Percentiles rank a stretch among this genome's conserved stretches.
phyloP scores from a whole-genome alignment of 345 rosid species.

The Sonneratia caseolaris region DNA sequence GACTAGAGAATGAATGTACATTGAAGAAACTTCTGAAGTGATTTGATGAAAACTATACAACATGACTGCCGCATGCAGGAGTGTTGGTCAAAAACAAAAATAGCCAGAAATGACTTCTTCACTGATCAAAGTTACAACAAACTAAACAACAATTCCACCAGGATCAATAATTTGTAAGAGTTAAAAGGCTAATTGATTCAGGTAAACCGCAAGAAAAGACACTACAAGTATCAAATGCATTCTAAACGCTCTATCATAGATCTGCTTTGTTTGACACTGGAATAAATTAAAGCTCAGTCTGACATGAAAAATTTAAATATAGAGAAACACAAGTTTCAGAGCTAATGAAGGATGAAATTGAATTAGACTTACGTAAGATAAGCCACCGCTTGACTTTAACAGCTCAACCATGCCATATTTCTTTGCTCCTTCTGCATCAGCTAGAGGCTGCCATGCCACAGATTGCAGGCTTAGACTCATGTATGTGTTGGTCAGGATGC shows the following conservation, averaged over 20 bases:
- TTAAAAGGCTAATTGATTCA: not conserved
- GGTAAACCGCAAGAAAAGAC: not conserved
- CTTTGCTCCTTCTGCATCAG: slow-evolving; percentile 99
- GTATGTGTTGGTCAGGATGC: no score
- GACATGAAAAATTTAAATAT: no score
- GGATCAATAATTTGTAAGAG: not conserved
- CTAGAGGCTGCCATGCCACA: slow-evolving; percentile 59
- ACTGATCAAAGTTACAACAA: not conserved
- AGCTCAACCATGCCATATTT: slow-evolving; percentile 63
- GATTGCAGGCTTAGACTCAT: not conserved
- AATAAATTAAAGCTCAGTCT: no score
- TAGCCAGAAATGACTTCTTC: not conserved
- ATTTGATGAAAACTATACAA: not conserved
- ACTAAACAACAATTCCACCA: not conserved
- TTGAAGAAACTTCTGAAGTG: not conserved
- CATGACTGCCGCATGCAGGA: no score
- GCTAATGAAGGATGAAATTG: not conserved
- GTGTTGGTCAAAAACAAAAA: not conserved
- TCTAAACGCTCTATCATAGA: not conserved
- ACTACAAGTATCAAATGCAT: not conserved
- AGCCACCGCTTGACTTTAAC: slow-evolving; percentile 71
- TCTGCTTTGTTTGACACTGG: no score
- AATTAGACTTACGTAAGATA: slow-evolving; percentile 62
- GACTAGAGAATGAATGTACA: not conserved
- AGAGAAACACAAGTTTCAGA: no score